Evolutionary conservation across 1,284 basidiomycete genomes (phyloP).

Genomic region (Austroboletus niveus): DNA sequence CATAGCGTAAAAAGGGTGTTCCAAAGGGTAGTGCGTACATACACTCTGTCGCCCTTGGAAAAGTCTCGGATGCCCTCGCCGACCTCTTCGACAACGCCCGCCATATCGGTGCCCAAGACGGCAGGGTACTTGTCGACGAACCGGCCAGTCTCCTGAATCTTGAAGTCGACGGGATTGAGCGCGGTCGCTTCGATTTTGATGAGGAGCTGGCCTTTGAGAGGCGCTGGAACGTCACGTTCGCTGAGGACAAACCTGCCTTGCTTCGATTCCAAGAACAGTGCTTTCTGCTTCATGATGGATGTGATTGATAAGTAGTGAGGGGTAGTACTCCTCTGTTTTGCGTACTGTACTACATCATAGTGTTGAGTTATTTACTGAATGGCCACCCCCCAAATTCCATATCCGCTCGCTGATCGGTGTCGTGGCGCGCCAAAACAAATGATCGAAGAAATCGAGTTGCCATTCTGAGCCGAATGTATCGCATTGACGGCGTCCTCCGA

Average conservation of each 20-base stretch:
- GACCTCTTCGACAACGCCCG: slow-evolving; percentile 43
- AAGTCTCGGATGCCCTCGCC: slow-evolving; percentile 36
- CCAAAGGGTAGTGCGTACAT: background rate
- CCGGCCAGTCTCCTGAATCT: slow-evolving; percentile 28
- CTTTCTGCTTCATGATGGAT: slow-evolving; percentile 25
- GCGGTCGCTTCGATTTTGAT: slow-evolving; percentile 41
- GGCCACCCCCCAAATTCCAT: slow-evolving; percentile 33
- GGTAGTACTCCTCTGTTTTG: slow-evolving; percentile 6
- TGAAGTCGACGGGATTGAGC: slow-evolving; percentile 53
- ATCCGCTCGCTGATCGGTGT: slow-evolving; percentile 22
- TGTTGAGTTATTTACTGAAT: slow-evolving; percentile 25
- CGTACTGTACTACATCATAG: slow-evolving; percentile 15
- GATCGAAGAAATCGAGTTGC: slow-evolving; percentile 30
- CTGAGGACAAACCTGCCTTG: slow-evolving; percentile 22
- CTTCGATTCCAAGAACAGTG: slow-evolving; percentile 24
- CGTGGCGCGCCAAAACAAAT: slow-evolving; percentile 30
- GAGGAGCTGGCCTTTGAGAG: slow-evolving; percentile 42
- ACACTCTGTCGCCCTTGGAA: slow-evolving; percentile 43
- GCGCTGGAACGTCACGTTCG: slow-evolving; percentile 33
- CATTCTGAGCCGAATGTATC: slow-evolving; percentile 29
- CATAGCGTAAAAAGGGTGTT: background rate
- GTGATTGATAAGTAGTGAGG: slow-evolving; percentile 1
- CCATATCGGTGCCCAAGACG: slow-evolving; percentile 45
- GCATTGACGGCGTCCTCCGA: slow-evolving; percentile 30
- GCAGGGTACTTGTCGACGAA: slow-evolving; percentile 32